Conservation (phyloP, 1,139 yeast genomes). For the Hyphopichia khmerensis region DNA sequence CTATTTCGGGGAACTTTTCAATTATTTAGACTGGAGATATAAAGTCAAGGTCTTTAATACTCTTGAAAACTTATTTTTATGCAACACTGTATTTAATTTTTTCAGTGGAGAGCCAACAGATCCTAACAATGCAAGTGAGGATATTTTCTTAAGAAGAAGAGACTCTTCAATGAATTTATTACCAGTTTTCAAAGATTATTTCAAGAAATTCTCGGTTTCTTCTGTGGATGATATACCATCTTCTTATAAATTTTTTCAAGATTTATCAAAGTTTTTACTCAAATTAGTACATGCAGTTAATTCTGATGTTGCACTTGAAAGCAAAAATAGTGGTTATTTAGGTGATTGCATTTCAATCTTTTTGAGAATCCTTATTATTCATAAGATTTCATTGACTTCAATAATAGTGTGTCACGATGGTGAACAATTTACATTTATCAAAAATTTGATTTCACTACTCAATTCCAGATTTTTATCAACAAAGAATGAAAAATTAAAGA, state of each 20-base stretch:
- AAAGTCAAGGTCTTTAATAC: constrained; percentile 27
- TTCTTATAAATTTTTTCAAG: constrained; percentile 17
- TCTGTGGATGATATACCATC: constrained; percentile 22
- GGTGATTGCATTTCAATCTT: constrained; percentile 37
- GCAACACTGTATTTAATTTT: constrained; percentile 12
- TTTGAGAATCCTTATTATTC: constrained; percentile 60
- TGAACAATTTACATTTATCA: constrained; percentile 37
- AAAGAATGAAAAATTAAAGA: constrained; percentile 51
- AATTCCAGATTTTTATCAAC: constrained; percentile 37
- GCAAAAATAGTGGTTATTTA: constrained; percentile 9
- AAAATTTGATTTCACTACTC: constrained; percentile 47
- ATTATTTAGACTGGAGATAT: constrained; percentile 28
- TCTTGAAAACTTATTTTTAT: constrained; percentile 28
- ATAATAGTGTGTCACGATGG: constrained; percentile 29
- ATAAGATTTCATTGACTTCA: constrained; percentile 42
- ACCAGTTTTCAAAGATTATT: constrained; percentile 36
- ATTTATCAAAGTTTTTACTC: constrained; percentile 16
- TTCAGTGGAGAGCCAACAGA: constrained; percentile 1
- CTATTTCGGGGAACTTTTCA: constrained; percentile 43
- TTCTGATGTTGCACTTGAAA: constrained; percentile 6
- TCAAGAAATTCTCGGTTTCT: constrained; percentile 38
- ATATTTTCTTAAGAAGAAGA: constrained; percentile 9
- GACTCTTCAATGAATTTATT: constrained; percentile 15
- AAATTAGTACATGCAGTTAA: constrained; percentile 17
- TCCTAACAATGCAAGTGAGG: constrained; percentile 1